A percentile compares a stretch with the other conserved stretches of the same genome.
Conservation (phyloP, 495 filamentous ascomycete species). For the Xeromyces bisporus region DNA sequence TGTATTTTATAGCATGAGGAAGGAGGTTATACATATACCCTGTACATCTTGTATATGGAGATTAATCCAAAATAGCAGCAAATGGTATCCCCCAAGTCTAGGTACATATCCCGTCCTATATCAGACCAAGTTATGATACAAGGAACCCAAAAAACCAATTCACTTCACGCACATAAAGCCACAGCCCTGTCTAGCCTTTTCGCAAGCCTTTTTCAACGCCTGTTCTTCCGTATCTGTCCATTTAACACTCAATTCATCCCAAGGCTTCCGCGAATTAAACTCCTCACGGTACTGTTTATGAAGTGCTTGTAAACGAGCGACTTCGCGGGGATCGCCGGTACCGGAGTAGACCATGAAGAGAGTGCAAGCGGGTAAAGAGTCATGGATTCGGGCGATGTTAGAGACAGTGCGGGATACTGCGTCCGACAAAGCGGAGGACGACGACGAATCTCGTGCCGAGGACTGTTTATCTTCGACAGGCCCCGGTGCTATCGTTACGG, state of each 20-base stretch:
- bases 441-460: conserved; percentile 1
- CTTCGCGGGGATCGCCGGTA: conserved; percentile 69
- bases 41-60: no score
- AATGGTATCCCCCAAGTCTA: no score
- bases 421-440: conserved; percentile 17
- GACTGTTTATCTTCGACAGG: neutral
- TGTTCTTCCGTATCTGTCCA: conserved; percentile 87
- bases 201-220: conserved; percentile 51
- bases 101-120: no score
- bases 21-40: no score
- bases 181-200: conserved; percentile 54
- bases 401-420: conserved; percentile 32
- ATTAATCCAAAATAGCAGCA: no score
- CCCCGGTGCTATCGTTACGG: conserved; percentile 14
- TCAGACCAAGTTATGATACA: no score
- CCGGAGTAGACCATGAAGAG: conserved; percentile 79
- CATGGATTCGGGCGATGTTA: conserved; percentile 53
- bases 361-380: conserved; percentile 63
- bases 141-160: no score
- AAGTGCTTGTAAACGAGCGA: conserved; percentile 54
- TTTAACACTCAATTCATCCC: conserved; percentile 72
- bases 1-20: no score
- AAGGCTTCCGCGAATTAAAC: conserved; percentile 55
- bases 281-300: conserved; percentile 60
- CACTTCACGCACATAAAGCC: conserved; percentile 71